Base-by-base conservation (phyloP, 805 yeast species). In the Zygosaccharomyces gambellarensis region DNA sequence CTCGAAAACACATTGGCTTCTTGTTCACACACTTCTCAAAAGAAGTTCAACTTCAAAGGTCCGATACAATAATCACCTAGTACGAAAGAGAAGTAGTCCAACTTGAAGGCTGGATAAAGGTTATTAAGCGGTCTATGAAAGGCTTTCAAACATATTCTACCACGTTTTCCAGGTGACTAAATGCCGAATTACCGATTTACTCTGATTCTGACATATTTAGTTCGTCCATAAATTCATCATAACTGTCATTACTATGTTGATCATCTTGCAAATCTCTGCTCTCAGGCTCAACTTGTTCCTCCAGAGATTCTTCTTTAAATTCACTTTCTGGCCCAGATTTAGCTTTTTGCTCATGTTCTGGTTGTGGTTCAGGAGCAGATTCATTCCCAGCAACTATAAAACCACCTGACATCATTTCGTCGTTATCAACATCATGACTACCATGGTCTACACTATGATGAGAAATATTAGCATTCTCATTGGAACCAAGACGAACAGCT, bases 161-260 rank as follows among this genome's bases (percentile, higher is more conserved):
- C 25, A 23, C 19, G 40, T 11, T 17, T n/a, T 4, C 28, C 9
- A 6, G 28, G 9, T 25, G 28, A 25, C 28, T 8, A 27, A 27
- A n/a, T 7, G 22, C 19, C n/a, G 6, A 42, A 32, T 41, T 5
- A 25, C 28, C 9, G 9, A 2, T 27, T 25, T 36, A 42, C 11
- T 49, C 53, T 9, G 44, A 19, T n/a, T 49, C 56, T 2, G 55
- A 53, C 34, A 57, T 44, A 11, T 52, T 57, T 14, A 64, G 47
- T 22, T 67, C 71, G 12, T 64, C 59, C 58, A 67, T 54, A 41
- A 68, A 69, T 21, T 61, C 63, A n/a, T 62, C 69, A 38, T 63
- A 62, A 31, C 64, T 64, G 2, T 61, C 67, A 32, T 56, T 62
- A 12, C 49, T 30, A 10, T 31, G 44, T 8, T 49, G 53, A 3